Evolutionary conservation across 352 stramenopile species (phyloP).

Genomic region (Phytopythium chamaehyphon): DNA sequence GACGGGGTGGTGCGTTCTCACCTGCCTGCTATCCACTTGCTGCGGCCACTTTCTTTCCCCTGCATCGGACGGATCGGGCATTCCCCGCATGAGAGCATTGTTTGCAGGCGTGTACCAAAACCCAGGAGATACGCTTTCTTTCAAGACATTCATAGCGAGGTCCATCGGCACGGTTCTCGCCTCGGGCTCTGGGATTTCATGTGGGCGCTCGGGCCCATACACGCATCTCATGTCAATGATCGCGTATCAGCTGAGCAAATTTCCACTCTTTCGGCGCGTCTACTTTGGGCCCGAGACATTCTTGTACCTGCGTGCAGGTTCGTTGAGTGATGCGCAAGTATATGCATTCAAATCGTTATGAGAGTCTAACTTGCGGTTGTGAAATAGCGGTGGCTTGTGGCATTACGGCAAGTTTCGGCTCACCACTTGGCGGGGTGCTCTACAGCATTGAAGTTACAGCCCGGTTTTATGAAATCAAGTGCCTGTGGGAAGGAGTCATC

Average conservation of each 20-base stretch:
- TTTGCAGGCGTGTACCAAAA: constrained; percentile 78
- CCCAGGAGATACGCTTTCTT: constrained; percentile 53
- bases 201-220: constrained; percentile 65
- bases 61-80: constrained; percentile 69
- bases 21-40: constrained; percentile 48
- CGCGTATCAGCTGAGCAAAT: constrained; percentile 59
- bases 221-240: constrained; percentile 77
- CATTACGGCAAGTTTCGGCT: constrained; percentile 79
- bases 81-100: constrained; percentile 68
- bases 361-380: no score
- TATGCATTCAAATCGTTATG: background rate
- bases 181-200: constrained; percentile 60
- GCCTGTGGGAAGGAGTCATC: constrained; percentile 80
- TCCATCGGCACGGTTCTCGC: constrained; percentile 63
- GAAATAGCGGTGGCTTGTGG: constrained; percentile 57
- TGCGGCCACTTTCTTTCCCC: constrained; percentile 60
- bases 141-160: constrained; percentile 60
- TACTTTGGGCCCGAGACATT: constrained; percentile 72
- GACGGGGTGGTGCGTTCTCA: constrained; percentile 54
- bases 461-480: constrained; percentile 85
- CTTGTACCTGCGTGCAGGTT: constrained; percentile 63
- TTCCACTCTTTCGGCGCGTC: constrained; percentile 59
- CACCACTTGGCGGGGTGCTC: constrained; percentile 67
- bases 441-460: constrained; percentile 86
- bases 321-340: background rate